Evolutionary conservation across 2,329 filamentous ascomycete species (phyloP).

Genomic region (Clarireedia homoeocarpa): DNA sequence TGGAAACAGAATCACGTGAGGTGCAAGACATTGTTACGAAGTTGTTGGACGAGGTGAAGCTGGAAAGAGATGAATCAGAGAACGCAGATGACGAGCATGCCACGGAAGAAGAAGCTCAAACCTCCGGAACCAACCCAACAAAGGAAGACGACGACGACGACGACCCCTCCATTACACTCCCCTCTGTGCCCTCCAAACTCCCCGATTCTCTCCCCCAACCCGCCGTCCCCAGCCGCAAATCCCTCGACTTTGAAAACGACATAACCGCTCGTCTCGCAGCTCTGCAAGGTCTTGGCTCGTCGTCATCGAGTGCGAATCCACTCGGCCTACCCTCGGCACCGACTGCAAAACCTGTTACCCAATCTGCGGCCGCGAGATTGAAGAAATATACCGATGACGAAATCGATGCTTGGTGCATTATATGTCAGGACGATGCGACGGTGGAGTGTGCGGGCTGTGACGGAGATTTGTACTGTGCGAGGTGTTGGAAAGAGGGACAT

Average conservation of each 20-base stretch:
- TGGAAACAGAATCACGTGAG: slow-evolving; percentile 25
- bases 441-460: slow-evolving; percentile 67
- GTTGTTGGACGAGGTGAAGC: slow-evolving; percentile 25
- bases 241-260: slow-evolving; percentile 23
- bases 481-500: slow-evolving; percentile 80
- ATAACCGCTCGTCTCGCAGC: slow-evolving; percentile 27
- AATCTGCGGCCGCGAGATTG: slow-evolving; percentile 6
- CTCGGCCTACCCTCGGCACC: slow-evolving; percentile 27
- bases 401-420: slow-evolving; percentile 69
- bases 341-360: slow-evolving; percentile 21
- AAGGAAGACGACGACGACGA: neutral
- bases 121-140: neutral
- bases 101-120: slow-evolving; percentile 1
- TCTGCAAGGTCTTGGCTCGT: slow-evolving; percentile 13
- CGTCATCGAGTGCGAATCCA: slow-evolving; percentile 8
- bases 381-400: slow-evolving; percentile 57
- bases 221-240: slow-evolving; percentile 13
- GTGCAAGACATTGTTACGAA: slow-evolving; percentile 25
- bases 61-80: slow-evolving; percentile 14
- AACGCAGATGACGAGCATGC: neutral
- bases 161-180: slow-evolving; percentile 13
- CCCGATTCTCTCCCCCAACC: slow-evolving; percentile 6
- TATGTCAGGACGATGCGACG: slow-evolving; percentile 72
- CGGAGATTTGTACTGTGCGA: slow-evolving; percentile 62
- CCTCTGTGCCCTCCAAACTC: slow-evolving; percentile 22